Percentiles rank a stretch among this genome's conserved stretches.
Evolutionary conservation across 768 basidiomycete genomes (phyloP).

Genomic region (Nidula microcarpa): DNA sequence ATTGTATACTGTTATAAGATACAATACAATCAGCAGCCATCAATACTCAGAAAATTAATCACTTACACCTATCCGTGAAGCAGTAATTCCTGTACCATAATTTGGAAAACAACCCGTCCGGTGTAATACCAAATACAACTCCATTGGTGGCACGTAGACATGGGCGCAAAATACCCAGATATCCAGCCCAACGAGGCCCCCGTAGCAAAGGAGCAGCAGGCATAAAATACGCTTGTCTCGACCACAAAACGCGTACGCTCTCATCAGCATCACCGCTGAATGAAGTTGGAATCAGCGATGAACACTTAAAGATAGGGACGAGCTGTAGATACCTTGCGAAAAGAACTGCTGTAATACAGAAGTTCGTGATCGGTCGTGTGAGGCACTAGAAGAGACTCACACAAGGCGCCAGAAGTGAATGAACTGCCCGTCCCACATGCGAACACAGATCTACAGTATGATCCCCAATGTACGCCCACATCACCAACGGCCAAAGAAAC

Average conservation of each 20-base stretch:
- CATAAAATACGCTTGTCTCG: slow-evolving; percentile 23
- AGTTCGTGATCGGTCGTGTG: background rate
- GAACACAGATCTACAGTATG: slow-evolving; percentile 26
- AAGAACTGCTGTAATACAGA: slow-evolving; percentile 29
- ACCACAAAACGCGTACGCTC: slow-evolving; percentile 40
- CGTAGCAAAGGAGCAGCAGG: slow-evolving; percentile 25
- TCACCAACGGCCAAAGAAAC: slow-evolving; percentile 29
- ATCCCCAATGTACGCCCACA: slow-evolving; percentile 32
- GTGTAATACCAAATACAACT: slow-evolving; percentile 17
- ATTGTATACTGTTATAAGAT: background rate
- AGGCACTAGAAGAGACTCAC: slow-evolving; percentile 12
- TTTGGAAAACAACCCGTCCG: slow-evolving; percentile 37
- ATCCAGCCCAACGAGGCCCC: slow-evolving; percentile 25
- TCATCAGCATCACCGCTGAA: slow-evolving; percentile 39
- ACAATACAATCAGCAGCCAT: background rate
- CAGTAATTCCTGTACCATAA: slow-evolving; percentile 27
- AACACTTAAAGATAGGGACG: background rate
- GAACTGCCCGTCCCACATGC: slow-evolving; percentile 21
- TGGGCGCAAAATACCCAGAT: slow-evolving; percentile 33
- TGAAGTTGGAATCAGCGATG: background rate
- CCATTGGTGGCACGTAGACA: slow-evolving; percentile 16
- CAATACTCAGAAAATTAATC: background rate
- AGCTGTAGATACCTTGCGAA: slow-evolving; percentile 27
- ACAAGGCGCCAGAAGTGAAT: slow-evolving; percentile 28
- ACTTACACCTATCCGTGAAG: slow-evolving; percentile 28